Evolutionary conservation across 1,139 yeast species (phyloP).

Genomic region (Spencermartinsiella ligniputridi): DNA sequence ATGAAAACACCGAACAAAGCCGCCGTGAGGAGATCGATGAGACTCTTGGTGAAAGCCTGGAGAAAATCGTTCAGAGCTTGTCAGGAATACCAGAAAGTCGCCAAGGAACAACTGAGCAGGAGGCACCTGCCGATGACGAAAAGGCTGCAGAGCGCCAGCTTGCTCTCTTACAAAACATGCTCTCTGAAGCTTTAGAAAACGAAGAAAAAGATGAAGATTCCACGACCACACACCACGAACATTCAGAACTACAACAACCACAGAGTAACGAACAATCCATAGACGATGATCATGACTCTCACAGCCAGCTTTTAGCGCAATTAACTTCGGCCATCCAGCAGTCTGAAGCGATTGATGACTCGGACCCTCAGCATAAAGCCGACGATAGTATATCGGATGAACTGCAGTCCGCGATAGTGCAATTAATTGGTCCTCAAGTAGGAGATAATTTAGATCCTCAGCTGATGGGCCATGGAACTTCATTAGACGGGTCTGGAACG

Average conservation of each 20-base stretch:
- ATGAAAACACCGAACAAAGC: too few relatives aligned
- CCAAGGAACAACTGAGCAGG: too few relatives aligned
- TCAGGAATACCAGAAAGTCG: not conserved
- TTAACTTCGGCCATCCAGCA: not conserved
- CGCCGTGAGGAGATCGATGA: constrained; percentile 1
- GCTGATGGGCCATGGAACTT: constrained; percentile 3
- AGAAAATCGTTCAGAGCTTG: not conserved
- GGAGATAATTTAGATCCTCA: not conserved
- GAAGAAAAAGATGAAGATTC: not conserved
- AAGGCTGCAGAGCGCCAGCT: not conserved
- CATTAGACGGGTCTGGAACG: not conserved
- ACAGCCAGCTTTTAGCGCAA: not conserved
- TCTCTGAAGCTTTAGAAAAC: not conserved
- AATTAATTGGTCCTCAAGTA: not conserved
- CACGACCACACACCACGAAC: not conserved
- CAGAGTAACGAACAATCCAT: too few relatives aligned
- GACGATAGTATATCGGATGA: not conserved
- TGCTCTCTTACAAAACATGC: not conserved
- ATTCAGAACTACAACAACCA: too few relatives aligned
- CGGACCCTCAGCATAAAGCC: not conserved
- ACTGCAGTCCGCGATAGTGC: not conserved
- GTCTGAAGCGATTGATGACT: not conserved
- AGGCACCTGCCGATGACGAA: too few relatives aligned
- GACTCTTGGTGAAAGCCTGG: not conserved
- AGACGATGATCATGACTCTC: not conserved